Conservation (phyloP, 139 green algal species). For the Trebouxia sp. region DNA sequence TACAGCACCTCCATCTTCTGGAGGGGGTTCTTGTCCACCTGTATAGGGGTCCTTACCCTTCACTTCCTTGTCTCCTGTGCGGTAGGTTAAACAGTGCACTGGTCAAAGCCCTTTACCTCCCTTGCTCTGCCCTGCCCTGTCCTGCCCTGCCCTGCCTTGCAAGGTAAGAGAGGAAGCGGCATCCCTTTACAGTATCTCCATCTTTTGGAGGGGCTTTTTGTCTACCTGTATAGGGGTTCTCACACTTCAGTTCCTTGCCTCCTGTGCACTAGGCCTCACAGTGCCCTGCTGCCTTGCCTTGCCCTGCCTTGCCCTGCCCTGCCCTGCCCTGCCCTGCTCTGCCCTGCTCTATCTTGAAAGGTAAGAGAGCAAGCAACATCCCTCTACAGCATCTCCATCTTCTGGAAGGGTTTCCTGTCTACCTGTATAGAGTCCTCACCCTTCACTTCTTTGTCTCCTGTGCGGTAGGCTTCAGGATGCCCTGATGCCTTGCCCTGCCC, state of each 20-base stretch:
- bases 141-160: not conserved
- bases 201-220: constrained; percentile 75
- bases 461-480: no score
- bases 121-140: not conserved
- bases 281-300: not conserved
- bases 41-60: constrained; percentile 61
- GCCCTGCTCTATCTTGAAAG: no score
- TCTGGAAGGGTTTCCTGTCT: constrained; percentile 73
- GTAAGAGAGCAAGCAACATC: constrained; percentile 88
- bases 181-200: constrained; percentile 75
- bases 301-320: not conserved
- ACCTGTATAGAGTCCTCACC: constrained; percentile 66
- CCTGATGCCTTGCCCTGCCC: no score
- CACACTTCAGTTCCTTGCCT: constrained; percentile 58
- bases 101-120: no score
- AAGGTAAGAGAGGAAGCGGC: constrained; percentile 91
- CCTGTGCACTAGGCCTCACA: constrained; percentile 28
- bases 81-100: no score
- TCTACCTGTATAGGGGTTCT: constrained; percentile 67
- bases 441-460: constrained; percentile 56
- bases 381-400: constrained; percentile 75
- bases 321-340: no score
- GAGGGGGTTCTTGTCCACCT: constrained; percentile 72
- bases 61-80: constrained; percentile 53
- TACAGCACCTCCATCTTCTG: constrained; percentile 74